Conservation (phyloP, 441 rosid genomes). For the Gossypium aridum region DNA sequence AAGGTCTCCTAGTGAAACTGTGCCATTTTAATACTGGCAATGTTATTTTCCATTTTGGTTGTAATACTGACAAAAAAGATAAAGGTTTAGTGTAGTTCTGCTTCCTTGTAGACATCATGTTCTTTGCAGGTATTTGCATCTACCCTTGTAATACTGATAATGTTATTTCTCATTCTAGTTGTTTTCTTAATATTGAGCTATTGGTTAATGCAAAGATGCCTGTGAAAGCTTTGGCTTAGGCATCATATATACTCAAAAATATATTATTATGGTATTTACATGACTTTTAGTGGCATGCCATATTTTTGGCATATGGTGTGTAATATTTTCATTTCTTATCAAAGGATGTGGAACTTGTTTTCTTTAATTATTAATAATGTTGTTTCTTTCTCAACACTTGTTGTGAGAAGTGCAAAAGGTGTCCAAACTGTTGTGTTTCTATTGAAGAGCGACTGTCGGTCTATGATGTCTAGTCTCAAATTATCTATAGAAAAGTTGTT, state of each 20-base stretch:
- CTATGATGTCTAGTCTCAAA: constrained; percentile 36
- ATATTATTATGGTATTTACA: background rate
- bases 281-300: background rate
- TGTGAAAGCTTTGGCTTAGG: background rate
- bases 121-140: constrained; percentile 47
- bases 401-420: constrained; percentile 56
- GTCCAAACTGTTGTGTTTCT: constrained; percentile 51
- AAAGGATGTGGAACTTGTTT: background rate
- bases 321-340: background rate
- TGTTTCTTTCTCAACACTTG: constrained; percentile 34
- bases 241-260: background rate
- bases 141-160: background rate
- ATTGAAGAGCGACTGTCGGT: constrained; percentile 50
- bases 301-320: background rate
- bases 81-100: constrained; percentile 26
- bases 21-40: no score
- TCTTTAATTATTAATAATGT: background rate
- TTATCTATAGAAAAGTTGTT: background rate
- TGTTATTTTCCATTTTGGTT: no score
- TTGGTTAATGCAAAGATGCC: background rate
- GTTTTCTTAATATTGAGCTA: background rate
- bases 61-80: no score
- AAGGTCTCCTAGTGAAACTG: no score
- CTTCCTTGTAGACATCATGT: constrained; percentile 62
- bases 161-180: background rate